Evolutionary conservation across 768 basidiomycete species (phyloP), one percentile per base, ranked within the genome.

Genomic region (Mycena indigotica): DNA sequence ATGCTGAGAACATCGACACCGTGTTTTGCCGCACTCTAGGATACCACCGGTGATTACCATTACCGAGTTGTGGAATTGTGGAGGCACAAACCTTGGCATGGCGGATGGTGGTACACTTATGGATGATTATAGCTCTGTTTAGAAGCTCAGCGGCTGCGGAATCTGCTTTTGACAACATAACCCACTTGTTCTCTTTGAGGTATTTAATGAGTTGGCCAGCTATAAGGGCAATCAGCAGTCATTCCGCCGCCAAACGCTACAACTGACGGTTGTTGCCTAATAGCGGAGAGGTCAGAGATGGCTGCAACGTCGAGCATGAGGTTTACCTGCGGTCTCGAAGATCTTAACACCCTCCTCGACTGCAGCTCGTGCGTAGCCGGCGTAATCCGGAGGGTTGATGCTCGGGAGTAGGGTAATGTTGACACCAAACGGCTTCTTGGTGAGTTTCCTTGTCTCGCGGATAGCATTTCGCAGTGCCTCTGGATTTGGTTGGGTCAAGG

Each of bases 301-400:
- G 16, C 10, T 21, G 41, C 41, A 21, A 45, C 41, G 41, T 10
- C 16, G 16, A 45, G 28, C 46, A 48, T 6, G 23, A 23, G 21
- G 46, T 21, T 8, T 28, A 48, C 46, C 95, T 2, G 95, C 95
- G 0, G 95, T 97, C 77, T 97, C 95, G 67, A 95, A 92, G 40
- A 96, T 87, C 66, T 71, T 79, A n/a, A 96, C 82, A 5, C 92
- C 92, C 68, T 95, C 94, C 60, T 91, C 91, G 46, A 94, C 84
- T 8, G 93, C 88, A 6, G 80, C 92, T 30, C 86, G 77, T 0
- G 90, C 90, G 64, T 88, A 94, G 13, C 88, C 92, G 52, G 82
- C 86, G 67, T 98, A 96, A 64, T 95, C 92, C 2, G 95, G 95
- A 0, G 94, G 93, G 55, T 86, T 91, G 64, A 97, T 96, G 28